phyloP scores from a whole-genome alignment of 805 yeast species.

The Candida corydali region DNA sequence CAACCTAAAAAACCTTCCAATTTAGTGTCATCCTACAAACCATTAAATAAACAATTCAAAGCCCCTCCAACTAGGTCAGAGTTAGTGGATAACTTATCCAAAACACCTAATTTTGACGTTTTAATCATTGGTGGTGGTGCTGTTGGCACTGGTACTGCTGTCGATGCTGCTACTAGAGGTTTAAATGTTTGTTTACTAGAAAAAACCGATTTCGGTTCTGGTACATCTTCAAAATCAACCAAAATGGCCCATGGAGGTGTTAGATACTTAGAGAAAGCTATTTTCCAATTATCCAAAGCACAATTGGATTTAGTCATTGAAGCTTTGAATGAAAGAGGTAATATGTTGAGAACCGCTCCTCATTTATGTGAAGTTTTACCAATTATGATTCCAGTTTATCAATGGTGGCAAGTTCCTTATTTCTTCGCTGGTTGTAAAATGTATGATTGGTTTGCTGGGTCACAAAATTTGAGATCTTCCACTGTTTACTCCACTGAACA shows the following conservation, averaged over 20 bases:
- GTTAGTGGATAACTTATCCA: slow-evolving; percentile 43
- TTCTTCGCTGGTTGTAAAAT: slow-evolving; percentile 86
- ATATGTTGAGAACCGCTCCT: slow-evolving; percentile 86
- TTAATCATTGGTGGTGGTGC: slow-evolving; percentile 95
- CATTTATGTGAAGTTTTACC: slow-evolving; percentile 84
- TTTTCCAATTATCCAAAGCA: slow-evolving; percentile 85
- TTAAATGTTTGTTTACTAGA: slow-evolving; percentile 84
- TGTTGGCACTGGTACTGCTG: slow-evolving; percentile 88
- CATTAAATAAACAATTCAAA: slow-evolving; percentile 42
- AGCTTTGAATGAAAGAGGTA: slow-evolving; percentile 42
- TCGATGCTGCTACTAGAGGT: slow-evolving; percentile 89
- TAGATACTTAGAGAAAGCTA: slow-evolving; percentile 89
- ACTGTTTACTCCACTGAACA: slow-evolving; percentile 64
- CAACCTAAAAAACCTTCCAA: slow-evolving; percentile 28
- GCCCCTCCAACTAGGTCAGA: slow-evolving; percentile 57
- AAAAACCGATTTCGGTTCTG: slow-evolving; percentile 85
- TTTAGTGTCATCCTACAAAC: slow-evolving; percentile 29
- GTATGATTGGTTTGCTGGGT: slow-evolving; percentile 91
- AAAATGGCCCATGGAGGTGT: slow-evolving; percentile 99
- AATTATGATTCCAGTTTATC: slow-evolving; percentile 93
- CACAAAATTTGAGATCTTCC: slow-evolving; percentile 75
- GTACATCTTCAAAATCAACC: slow-evolving; percentile 90
- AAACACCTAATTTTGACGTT: slow-evolving; percentile 61
- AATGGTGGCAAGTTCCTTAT: slow-evolving; percentile 94
- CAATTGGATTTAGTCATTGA: slow-evolving; percentile 46